These are phyloP conservation scores for Hypsizygus marmoreus DNA, from an alignment of 768 basidiomycete genomes.

Conservation along the genomic window DNA sequence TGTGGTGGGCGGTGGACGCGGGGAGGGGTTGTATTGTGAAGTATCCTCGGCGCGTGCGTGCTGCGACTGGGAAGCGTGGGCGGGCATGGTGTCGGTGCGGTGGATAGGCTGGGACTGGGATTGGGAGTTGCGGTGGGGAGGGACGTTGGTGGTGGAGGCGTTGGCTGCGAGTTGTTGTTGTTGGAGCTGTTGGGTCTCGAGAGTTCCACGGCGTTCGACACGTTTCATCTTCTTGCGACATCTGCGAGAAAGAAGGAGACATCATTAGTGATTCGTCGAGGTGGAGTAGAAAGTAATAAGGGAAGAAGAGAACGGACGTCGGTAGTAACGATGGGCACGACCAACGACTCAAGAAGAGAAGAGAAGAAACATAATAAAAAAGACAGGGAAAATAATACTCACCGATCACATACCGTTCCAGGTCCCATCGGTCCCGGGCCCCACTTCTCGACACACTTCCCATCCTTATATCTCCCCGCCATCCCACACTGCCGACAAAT, in stretches of 20 bases:
- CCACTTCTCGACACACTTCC: slow-evolving; percentile 81
- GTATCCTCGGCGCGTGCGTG: too few species aligned
- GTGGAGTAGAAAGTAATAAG: too few species aligned
- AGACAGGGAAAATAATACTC: slow-evolving; percentile 20
- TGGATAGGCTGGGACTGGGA: too few species aligned
- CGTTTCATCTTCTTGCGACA: slow-evolving; percentile 86
- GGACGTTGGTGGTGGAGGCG: background rate
- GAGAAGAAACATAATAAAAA: slow-evolving; percentile 1
- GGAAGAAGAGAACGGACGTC: too few species aligned
- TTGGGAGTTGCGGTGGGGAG: background rate
- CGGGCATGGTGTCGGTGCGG: too few species aligned
- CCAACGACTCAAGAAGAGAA: too few species aligned
- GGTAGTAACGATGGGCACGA: too few species aligned
- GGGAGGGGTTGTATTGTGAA: too few species aligned
- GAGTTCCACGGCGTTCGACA: slow-evolving; percentile 68
- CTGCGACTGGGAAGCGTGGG: too few species aligned
- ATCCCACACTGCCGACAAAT: slow-evolving; percentile 75
- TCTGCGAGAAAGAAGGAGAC: slow-evolving; percentile 39
- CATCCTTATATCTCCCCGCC: slow-evolving; percentile 75
- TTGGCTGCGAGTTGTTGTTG: background rate
- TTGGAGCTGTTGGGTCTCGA: slow-evolving; percentile 43
- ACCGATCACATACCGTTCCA: slow-evolving; percentile 80
- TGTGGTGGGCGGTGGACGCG: too few species aligned
- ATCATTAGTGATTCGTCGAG: too few species aligned
- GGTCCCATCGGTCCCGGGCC: too few species aligned